phyloP scores from a whole-genome alignment of 768 basidiomycete genomes.

The Podaxis sp. region DNA sequence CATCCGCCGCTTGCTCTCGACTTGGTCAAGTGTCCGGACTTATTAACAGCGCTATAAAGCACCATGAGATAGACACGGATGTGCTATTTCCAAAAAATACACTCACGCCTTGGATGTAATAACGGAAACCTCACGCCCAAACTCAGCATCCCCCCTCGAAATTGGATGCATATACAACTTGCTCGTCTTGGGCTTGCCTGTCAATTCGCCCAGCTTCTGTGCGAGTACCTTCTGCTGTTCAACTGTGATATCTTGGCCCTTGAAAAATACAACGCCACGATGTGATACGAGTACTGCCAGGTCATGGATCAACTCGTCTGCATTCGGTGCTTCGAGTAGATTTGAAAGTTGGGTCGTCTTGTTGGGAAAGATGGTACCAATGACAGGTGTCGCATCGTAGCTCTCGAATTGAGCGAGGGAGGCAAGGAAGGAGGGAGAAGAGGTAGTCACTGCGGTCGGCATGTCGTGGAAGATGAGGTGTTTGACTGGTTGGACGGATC shows the following conservation, averaged over 20 bases:
- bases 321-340: slow-evolving; percentile 38
- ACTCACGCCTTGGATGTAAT: slow-evolving; percentile 41
- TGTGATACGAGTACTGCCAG: slow-evolving; percentile 48
- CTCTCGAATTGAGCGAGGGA: slow-evolving; percentile 30
- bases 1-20: slow-evolving; percentile 40
- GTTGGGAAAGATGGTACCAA: slow-evolving; percentile 50
- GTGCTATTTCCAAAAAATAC: background rate
- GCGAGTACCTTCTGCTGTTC: slow-evolving; percentile 48
- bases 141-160: slow-evolving; percentile 41
- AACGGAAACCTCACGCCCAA: slow-evolving; percentile 49
- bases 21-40: slow-evolving; percentile 25
- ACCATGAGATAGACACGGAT: no score
- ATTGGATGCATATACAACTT: slow-evolving; percentile 54
- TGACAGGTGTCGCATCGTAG: slow-evolving; percentile 44
- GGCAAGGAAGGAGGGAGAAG: slow-evolving; percentile 22
- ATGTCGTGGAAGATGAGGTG: no score
- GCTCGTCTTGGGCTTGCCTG: slow-evolving; percentile 34
- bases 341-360: slow-evolving; percentile 39
- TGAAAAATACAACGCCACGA: slow-evolving; percentile 65
- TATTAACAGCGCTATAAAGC: slow-evolving; percentile 30
- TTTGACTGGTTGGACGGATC: no score
- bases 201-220: slow-evolving; percentile 38
- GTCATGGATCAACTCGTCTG: slow-evolving; percentile 48
- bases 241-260: slow-evolving; percentile 45
- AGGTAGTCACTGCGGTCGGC: background rate